phyloP scores from a whole-genome alignment of 2,329 filamentous ascomycete species.

The Dactylellina haptotyla region DNA sequence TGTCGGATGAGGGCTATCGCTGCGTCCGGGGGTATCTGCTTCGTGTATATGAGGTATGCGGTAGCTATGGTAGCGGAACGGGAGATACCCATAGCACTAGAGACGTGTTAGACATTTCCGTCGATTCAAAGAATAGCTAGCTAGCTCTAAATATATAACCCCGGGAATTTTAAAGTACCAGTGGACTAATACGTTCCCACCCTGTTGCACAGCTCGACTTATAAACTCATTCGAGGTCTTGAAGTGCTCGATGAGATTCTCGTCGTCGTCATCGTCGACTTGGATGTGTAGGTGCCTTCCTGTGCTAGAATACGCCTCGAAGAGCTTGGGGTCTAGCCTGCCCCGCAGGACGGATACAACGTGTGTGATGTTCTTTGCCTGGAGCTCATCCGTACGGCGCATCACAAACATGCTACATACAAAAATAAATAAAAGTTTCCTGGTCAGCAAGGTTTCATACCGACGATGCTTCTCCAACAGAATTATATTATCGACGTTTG shows the following conservation, averaged over 20 bases:
- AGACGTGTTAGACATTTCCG: conserved; percentile 49
- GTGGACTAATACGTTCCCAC: conserved; percentile 72
- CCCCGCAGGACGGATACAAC: conserved; percentile 83
- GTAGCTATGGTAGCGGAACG: conserved; percentile 85
- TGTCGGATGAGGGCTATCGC: conserved; percentile 77
- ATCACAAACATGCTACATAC: conserved; percentile 78
- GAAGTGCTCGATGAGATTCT: conserved; percentile 84
- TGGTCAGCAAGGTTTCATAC: no score
- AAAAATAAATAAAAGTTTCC: background rate
- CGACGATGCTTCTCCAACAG: background rate
- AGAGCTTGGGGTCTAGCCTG: conserved; percentile 68
- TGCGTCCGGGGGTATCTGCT: conserved; percentile 64
- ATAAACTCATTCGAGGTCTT: conserved; percentile 84
- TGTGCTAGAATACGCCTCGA: conserved; percentile 68
- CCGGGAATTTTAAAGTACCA: no score
- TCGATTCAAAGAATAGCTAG: no score
- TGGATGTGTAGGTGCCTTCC: conserved; percentile 77
- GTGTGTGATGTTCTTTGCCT: conserved; percentile 82
- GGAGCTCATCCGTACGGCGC: conserved; percentile 75
- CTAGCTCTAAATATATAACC: no score
- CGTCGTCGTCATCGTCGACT: conserved; percentile 89
- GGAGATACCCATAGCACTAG: conserved; percentile 95
- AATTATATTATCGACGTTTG: background rate
- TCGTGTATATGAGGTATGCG: conserved; percentile 82
- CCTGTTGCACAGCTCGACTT: conserved; percentile 73